A percentile compares a stretch with the other conserved stretches of the same genome.
These are phyloP conservation scores for Emericellopsis atlantica DNA, from an alignment of 2,329 filamentous ascomycete species.

Conservation along the genomic window DNA sequence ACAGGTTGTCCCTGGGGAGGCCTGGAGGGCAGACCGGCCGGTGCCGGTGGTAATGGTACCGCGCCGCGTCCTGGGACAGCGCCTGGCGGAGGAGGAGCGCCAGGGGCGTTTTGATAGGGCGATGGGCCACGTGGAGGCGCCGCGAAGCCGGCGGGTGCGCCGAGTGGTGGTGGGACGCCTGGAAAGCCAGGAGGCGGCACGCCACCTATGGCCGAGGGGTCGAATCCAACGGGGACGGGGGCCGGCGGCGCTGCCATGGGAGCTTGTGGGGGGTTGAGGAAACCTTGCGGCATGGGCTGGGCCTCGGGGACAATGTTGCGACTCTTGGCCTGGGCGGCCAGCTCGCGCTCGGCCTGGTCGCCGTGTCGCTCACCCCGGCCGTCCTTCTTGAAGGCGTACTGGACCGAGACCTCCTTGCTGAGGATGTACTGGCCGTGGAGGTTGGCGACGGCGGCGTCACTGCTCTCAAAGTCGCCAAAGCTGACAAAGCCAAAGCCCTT, in stretches of 20 bases:
- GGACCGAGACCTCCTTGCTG: slow-evolving; percentile 91
- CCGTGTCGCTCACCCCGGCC: slow-evolving; percentile 94
- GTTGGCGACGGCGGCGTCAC: slow-evolving; percentile 79
- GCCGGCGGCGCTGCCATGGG: slow-evolving; percentile 7
- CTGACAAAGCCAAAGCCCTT: slow-evolving; percentile 97
- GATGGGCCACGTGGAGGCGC: slow-evolving; percentile 20
- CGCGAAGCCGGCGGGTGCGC: slow-evolving; percentile 22
- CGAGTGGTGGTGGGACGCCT: slow-evolving; percentile 9
- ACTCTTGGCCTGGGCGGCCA: slow-evolving; percentile 85
- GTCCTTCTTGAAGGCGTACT: slow-evolving; percentile 99
- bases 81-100: slow-evolving; percentile 6
- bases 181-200: slow-evolving; percentile 9
- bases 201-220: slow-evolving; percentile 15
- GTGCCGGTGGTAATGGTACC: slow-evolving; percentile 31
- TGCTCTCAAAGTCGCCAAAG: slow-evolving; percentile 85
- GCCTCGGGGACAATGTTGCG: slow-evolving; percentile 81
- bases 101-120: slow-evolving; percentile 15
- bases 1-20: slow-evolving; percentile 30
- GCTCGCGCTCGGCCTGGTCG: slow-evolving; percentile 81
- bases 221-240: slow-evolving; percentile 15
- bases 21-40: slow-evolving; percentile 35
- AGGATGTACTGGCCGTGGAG: slow-evolving; percentile 96
- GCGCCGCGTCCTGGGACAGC: slow-evolving; percentile 13
- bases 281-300: slow-evolving; percentile 62
- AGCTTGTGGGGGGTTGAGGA: slow-evolving; percentile 33